Base-by-base conservation (phyloP, 1,284 basidiomycete species). In the Cerioporus squamosus region DNA sequence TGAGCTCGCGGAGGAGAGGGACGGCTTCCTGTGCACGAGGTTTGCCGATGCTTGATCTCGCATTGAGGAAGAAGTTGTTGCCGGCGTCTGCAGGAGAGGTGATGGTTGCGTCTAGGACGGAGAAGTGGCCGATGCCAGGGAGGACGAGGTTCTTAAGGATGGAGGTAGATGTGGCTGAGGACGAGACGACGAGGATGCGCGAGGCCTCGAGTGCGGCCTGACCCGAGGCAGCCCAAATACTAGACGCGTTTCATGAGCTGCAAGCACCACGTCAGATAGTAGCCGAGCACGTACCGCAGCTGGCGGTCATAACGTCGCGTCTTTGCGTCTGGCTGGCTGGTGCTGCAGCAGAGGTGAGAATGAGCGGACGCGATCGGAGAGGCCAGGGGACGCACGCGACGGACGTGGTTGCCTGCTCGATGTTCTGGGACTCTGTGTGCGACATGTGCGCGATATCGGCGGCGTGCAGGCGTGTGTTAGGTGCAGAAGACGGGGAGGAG, bases 61-160 rank as follows among this genome's bases (percentile, higher is more conserved):
- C 87, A 52, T 93, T 86, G 23, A 99, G 81, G 77, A 99, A 99
- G 80, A 98, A 98, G 80, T 98, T 98, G 79, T 95, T 93, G 0
- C 95, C 95, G 0, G 94, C 87, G 68, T 99, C 96, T 50, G 88
- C 84, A 3, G 86, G 80, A 1, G 85, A 80, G 17, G 90, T 89
- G 26, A 72, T 67, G 1, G 76, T 72, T 44, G 83, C 74, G 66
- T 97, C 95, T 56, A 97, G 81, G 72, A 99, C 83, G 44, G 94
- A 94, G 72, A 98, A 97, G 70, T 91, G 84, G 20, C 95, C 93
- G 61, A 98, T 87, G 18, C 97, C 97, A 3, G 97, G 96, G 10
- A 98, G 85, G 31, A 98, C 94, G 61, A 98, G 88, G 72, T 98
- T 98, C 81, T 98, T 98, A 64, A 98, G 82, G 61, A 94, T 86